Base-by-base conservation (phyloP, 768 basidiomycete species). In the Leucocoprinus birnbaumii region DNA sequence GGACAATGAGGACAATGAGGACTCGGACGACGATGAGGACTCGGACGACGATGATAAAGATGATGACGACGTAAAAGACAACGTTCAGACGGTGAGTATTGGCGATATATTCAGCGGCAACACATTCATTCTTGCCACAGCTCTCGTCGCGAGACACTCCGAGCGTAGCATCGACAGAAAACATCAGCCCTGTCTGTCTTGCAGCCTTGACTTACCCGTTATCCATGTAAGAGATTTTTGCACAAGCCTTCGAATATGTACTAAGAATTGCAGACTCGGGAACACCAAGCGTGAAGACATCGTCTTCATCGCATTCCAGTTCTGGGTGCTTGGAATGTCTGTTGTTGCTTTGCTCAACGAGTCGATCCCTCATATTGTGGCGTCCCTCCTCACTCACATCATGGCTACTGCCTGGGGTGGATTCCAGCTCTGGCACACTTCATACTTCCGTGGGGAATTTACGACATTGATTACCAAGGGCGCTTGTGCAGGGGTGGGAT, bases 291-390 rank as follows among this genome's bases (percentile, higher is more conserved):
- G 89, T 24, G 88, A 91, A 63, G 90, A 92, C 65, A 69, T 89
- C 56, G 79, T 85, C 10, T 91, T 91, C 68, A 83, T 91, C 38
- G 76, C 78, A 5, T 92, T 91, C 71, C 87, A 91, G 60, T 70
- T 89, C 52, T 92, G 90, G 89, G 83, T 89, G 5, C 72, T 90
- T 14, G 87, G 85, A 26, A 86, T 90, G 84, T 89, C 87, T 10
- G 54, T 86, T 25, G 85, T 89, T 42, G 89, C 89, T 18, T 64
- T 80, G 26, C 63, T 80, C 55, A 90, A 91, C 66, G 89, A 91
- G 69, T 90, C 88, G 2, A 88, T 91, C 57, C 90, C 90, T 2
- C 90, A 91, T 58, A 84, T 84, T 68, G 76, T 88, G 41, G 89
- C 89, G 0, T 80, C 87, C 14, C 73, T 90, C 58, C 66, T 88